phyloP scores from a whole-genome alignment of 441 rosid species.

The Erodium texanum region DNA sequence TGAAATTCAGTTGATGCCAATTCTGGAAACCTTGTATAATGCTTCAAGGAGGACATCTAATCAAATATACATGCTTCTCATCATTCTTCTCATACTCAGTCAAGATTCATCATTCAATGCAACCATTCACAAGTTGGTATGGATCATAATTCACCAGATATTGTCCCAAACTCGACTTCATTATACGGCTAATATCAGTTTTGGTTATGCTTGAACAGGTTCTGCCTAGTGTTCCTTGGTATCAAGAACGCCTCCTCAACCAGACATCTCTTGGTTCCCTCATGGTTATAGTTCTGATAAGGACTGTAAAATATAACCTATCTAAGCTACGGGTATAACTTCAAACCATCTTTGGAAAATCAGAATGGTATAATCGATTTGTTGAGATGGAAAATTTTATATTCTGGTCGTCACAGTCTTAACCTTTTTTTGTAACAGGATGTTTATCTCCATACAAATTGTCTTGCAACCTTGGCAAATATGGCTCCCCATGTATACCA shows the following conservation, averaged over 20 bases:
- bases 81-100: constrained; percentile 93
- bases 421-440: constrained; percentile 43
- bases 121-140: constrained; percentile 88
- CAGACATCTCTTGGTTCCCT: constrained; percentile 96
- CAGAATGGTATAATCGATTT: background rate
- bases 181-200: constrained; percentile 15
- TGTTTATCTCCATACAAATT: constrained; percentile 94
- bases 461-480: constrained; percentile 95
- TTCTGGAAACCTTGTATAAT: constrained; percentile 81
- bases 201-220: constrained; percentile 36
- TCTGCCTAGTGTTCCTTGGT: constrained; percentile 93
- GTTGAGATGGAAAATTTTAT: background rate
- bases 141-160: constrained; percentile 12
- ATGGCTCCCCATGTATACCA: constrained; percentile 99
- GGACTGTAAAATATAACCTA: constrained; percentile 93
- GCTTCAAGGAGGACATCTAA: constrained; percentile 86
- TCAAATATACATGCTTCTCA: constrained; percentile 95
- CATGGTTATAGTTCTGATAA: constrained; percentile 81
- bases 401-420: background rate
- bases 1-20: constrained; percentile 73
- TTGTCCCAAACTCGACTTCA: constrained; percentile 8
- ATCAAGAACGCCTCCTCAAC: constrained; percentile 88
- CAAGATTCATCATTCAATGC: constrained; percentile 96
- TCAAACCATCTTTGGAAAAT: constrained; percentile 3
- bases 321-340: constrained; percentile 93